Evolutionary conservation across 1,284 basidiomycete genomes (phyloP).

Genomic region (Inonotus obliquus): DNA sequence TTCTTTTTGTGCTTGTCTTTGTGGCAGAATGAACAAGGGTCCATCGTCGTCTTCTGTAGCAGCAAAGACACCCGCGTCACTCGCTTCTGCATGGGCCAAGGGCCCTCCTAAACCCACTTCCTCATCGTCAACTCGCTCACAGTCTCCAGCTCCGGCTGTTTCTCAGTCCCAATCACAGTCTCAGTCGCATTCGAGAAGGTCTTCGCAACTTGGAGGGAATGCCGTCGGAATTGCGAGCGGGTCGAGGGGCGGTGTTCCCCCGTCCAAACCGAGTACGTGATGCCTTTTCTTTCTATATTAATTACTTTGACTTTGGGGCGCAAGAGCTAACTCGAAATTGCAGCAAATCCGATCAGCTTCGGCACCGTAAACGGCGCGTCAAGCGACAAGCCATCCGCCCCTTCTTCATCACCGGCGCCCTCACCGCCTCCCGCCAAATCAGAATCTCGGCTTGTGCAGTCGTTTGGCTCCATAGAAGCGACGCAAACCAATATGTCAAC

Average conservation of each 20-base stretch:
- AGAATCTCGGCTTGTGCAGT: constrained; percentile 17
- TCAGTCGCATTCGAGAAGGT: constrained; percentile 62
- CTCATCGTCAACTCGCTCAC: constrained; percentile 60
- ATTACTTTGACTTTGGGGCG: background rate
- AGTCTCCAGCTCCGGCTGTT: constrained; percentile 58
- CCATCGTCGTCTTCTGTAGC: constrained; percentile 52
- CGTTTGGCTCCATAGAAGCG: constrained; percentile 26
- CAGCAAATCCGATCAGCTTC: constrained; percentile 70
- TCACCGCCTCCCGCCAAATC: constrained; percentile 33
- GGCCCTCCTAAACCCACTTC: constrained; percentile 65
- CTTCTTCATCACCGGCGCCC: constrained; percentile 67
- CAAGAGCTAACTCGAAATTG: background rate
- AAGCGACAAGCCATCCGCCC: constrained; percentile 47
- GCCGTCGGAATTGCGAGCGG: constrained; percentile 55
- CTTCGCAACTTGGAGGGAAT: constrained; percentile 68
- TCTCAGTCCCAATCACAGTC: constrained; percentile 42
- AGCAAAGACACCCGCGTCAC: constrained; percentile 61
- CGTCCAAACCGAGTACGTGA: constrained; percentile 15
- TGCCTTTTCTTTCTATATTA: background rate
- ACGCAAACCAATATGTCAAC: constrained; percentile 28
- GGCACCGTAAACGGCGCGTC: constrained; percentile 60
- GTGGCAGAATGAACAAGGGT: constrained; percentile 79
- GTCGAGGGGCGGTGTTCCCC: constrained; percentile 59
- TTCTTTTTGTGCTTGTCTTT: constrained; percentile 18
- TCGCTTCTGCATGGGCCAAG: constrained; percentile 79